Evolutionary conservation across 768 basidiomycete species (phyloP).

Genomic region (Pleurotus tuoliensis): DNA sequence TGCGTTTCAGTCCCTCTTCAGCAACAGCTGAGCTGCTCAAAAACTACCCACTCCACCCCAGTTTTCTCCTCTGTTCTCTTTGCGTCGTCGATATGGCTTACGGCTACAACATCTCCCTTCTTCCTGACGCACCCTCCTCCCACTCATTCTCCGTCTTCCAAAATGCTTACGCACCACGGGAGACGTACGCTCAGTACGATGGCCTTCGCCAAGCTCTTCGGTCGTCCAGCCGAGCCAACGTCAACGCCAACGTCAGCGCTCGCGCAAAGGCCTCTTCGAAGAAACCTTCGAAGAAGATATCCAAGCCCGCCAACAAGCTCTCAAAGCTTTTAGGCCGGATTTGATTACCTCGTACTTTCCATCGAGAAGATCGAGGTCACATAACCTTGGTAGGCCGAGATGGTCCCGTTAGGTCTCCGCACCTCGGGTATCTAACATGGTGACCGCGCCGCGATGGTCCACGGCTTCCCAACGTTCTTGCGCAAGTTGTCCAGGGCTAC

Average conservation of each 20-base stretch:
- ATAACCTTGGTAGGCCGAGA: neutral
- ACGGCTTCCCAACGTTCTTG: too few relatives aligned
- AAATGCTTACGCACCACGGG: constrained; percentile 31
- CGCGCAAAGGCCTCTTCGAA: neutral
- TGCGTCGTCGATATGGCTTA: constrained; percentile 26
- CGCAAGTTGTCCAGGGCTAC: too few relatives aligned
- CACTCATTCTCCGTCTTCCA: constrained; percentile 33
- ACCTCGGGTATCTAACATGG: too few relatives aligned
- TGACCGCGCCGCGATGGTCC: too few relatives aligned
- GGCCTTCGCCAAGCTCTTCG: constrained; percentile 33
- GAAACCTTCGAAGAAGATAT: neutral
- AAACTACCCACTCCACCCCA: neutral
- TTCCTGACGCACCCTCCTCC: constrained; percentile 23
- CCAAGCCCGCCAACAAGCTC: neutral
- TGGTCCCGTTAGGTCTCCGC: too few relatives aligned
- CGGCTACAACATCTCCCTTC: constrained; percentile 19
- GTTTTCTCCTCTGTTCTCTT: constrained; percentile 4
- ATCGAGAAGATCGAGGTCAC: neutral
- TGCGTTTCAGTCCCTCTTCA: neutral
- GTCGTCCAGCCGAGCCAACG: constrained; percentile 19
- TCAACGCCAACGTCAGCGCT: neutral
- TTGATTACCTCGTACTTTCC: neutral
- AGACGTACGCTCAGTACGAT: constrained; percentile 33
- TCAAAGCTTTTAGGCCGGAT: constrained; percentile 7
- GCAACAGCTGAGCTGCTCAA: constrained; percentile 9